A percentile compares a stretch with the other conserved stretches of the same genome.
phyloP scores from a whole-genome alignment of 2,329 filamentous ascomycete species.

The Aspergillus texensis region DNA sequence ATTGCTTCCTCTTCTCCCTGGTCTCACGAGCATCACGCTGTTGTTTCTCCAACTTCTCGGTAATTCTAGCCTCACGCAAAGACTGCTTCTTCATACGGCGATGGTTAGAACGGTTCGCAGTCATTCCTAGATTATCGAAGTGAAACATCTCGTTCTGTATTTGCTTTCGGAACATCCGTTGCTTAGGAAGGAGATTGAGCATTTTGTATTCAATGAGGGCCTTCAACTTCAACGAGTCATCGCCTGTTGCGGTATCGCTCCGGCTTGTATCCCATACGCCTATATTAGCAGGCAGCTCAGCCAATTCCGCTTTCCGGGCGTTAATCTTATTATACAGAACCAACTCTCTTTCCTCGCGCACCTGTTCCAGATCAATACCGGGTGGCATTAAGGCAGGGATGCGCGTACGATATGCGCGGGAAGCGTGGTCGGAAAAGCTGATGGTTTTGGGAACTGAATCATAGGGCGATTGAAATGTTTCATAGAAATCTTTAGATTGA shows the following conservation, averaged over 20 bases:
- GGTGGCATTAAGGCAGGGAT: constrained; percentile 87
- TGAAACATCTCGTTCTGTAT: constrained; percentile 91
- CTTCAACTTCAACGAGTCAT: constrained; percentile 83
- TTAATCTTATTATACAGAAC: constrained; percentile 89
- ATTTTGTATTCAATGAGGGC: constrained; percentile 96
- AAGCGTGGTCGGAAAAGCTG: constrained; percentile 76
- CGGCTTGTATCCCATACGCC: constrained; percentile 79
- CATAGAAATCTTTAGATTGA: constrained; percentile 56
- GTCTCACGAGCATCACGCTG: constrained; percentile 94
- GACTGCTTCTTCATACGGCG: constrained; percentile 97
- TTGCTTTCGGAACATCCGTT: constrained; percentile 80
- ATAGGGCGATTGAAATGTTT: constrained; percentile 76
- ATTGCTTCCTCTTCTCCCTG: constrained; percentile 96
- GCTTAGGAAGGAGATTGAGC: constrained; percentile 82
- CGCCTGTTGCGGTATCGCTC: constrained; percentile 68
- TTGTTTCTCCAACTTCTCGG: constrained; percentile 98
- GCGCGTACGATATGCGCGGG: constrained; percentile 74
- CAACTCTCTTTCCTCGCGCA: constrained; percentile 83
- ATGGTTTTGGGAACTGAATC: constrained; percentile 61
- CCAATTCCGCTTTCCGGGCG: constrained; percentile 80
- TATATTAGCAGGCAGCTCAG: constrained; percentile 80
- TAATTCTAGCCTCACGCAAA: constrained; percentile 90
- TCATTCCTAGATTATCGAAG: constrained; percentile 96
- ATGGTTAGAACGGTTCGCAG: constrained; percentile 87
- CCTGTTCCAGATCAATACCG: constrained; percentile 82